phyloP scores from a whole-genome alignment of 805 yeast species.

The Lipomyces yamanashiensis region DNA sequence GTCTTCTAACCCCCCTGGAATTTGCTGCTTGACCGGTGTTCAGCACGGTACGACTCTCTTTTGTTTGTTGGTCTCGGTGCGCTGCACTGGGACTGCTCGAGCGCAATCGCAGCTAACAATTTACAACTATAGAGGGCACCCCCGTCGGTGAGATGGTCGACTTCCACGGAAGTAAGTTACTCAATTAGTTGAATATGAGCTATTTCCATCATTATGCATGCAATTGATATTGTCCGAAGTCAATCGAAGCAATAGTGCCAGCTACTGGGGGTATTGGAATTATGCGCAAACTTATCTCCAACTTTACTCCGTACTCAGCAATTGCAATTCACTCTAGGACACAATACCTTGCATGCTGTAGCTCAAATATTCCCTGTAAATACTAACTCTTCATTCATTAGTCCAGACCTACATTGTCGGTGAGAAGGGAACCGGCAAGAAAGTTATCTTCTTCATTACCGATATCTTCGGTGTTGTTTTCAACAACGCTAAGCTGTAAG shows the following conservation, averaged over 20 bases:
- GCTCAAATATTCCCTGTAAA: not conserved
- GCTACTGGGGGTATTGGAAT: not conserved
- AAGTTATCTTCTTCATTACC: constrained; percentile 62
- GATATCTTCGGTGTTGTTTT: constrained; percentile 70
- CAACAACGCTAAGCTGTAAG: constrained; percentile 57
- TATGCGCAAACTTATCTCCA: not conserved
- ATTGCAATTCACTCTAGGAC: not conserved
- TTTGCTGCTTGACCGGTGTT: constrained; percentile 37
- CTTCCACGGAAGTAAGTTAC: constrained; percentile 35
- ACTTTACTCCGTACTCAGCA: not conserved
- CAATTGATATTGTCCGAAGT: not conserved
- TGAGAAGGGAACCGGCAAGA: constrained; percentile 48
- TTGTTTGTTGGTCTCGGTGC: not conserved
- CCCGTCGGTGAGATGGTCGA: constrained; percentile 34
- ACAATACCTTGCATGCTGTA: too few relatives aligned
- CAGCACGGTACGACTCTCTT: constrained; percentile 32
- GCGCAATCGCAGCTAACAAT: not conserved
- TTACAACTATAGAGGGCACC: constrained; percentile 25
- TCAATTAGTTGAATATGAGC: not conserved
- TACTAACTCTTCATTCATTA: not conserved
- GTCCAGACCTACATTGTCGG: constrained; percentile 57
- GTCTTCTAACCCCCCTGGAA: constrained; percentile 36
- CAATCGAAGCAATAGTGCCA: not conserved
- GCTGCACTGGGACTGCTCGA: not conserved
- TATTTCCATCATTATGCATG: not conserved